Evolutionary conservation across 2,329 filamentous ascomycete species (phyloP), one percentile per base, ranked within the genome.

Genomic region (Alternaria arborescens): DNA sequence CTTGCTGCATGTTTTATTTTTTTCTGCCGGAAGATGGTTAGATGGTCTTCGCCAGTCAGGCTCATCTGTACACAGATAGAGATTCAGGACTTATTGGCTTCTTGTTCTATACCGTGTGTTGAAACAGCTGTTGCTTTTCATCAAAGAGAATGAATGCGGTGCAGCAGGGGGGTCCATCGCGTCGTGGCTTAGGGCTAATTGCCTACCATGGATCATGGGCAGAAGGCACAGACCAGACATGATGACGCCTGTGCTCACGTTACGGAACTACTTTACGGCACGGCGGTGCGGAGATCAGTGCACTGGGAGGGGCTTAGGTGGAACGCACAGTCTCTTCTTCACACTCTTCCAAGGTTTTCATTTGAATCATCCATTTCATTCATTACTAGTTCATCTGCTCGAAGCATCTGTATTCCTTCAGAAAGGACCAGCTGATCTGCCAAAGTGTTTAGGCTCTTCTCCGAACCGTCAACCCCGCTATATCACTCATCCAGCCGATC

Each of bases 251-350:
- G 62, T 65, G 66, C 68, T 64, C 56, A 66, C 61, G 62, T 69
- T 70, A 71, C 69, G 69, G 67, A 71, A 70, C 61, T 67, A 61
- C 58, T 67, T 41, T 63, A 62, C 66, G 68, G 66, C 66, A 69
- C 64, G 60, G 61, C 64, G 51, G 51, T 55, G 60, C 63, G 59
- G 66, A 65, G 62, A 62, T 61, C 61, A 66, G 61, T 61, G 65
- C 66, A 70, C 52, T 26, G 58, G 58, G 58, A 60, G 67, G 62
- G 61, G 62, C 62, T 62, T 56, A 63, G 59, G 63, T 64, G 60
- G 58, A 62, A 68, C 67, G 47, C 56, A 64, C 61, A 52, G 54
- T 65, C 61, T 62, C 60, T 57, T 59, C 62, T 58, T 60, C 60
- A 62, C 59, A 58, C 61, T 68, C 52, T 58, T 22, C 22, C 22